These are phyloP conservation scores for Quercus lobata DNA, from an alignment of 331 rosid species.

Conservation along the genomic window DNA sequence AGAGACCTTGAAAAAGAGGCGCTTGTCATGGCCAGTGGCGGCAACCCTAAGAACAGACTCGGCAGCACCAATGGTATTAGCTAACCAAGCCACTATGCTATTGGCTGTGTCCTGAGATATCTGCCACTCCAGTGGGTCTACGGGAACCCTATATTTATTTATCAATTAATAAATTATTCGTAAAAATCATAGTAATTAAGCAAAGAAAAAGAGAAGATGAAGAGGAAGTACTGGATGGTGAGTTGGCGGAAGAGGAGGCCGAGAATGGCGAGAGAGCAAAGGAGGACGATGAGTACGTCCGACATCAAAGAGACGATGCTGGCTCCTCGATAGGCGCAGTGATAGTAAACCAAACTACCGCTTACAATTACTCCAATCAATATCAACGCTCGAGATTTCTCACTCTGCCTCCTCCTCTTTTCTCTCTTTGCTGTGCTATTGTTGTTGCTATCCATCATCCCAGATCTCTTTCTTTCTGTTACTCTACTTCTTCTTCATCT, in stretches of 20 bases:
- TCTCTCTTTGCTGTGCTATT: neutral
- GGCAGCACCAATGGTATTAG: slow-evolving; percentile 83
- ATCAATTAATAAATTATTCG: no score
- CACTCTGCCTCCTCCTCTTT: slow-evolving; percentile 32
- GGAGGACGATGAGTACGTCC: slow-evolving; percentile 88
- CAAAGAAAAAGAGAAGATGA: neutral
- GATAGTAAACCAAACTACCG: slow-evolving; percentile 71
- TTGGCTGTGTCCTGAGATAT: slow-evolving; percentile 90
- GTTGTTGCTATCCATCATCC: neutral
- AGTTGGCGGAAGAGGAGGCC: slow-evolving; percentile 91
- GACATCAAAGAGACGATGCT: slow-evolving; percentile 69
- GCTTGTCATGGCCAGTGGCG: slow-evolving; percentile 91
- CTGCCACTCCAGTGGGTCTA: slow-evolving; percentile 98
- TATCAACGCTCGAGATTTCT: slow-evolving; percentile 37
- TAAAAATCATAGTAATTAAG: no score
- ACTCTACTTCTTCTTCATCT: neutral
- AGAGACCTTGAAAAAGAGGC: slow-evolving; percentile 74
- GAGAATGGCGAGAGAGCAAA: slow-evolving; percentile 92
- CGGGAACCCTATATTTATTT: slow-evolving; percentile 52
- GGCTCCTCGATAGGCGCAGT: slow-evolving; percentile 75
- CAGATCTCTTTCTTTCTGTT: neutral
- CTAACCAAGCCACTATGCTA: slow-evolving; percentile 67
- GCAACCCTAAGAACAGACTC: slow-evolving; percentile 97
- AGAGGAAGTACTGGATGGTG: slow-evolving; percentile 46
- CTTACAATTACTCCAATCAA: slow-evolving; percentile 34